Percentiles rank a stretch among this genome's conserved stretches.
Conservation (phyloP, 2,329 filamentous ascomycete genomes). For the Colletotrichum euphorbiae region DNA sequence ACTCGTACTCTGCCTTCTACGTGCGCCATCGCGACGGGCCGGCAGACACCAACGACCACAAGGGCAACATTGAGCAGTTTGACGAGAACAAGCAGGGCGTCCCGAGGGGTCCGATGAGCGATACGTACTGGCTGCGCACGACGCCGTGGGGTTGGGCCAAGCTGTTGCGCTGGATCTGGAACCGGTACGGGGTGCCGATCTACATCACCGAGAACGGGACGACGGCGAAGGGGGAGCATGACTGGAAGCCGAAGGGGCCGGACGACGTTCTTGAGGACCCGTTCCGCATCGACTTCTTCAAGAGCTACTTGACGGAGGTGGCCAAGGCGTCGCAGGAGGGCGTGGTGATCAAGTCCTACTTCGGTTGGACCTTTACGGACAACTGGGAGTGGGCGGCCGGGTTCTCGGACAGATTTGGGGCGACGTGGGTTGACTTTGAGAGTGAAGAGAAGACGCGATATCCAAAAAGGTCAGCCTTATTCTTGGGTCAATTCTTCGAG, state of each 20-base stretch:
- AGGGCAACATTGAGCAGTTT: slow-evolving; percentile 53
- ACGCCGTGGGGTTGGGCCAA: slow-evolving; percentile 53
- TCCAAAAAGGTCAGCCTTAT: slow-evolving; percentile 49
- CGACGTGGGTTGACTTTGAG: slow-evolving; percentile 55
- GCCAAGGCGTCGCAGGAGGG: slow-evolving; percentile 52
- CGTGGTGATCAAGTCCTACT: slow-evolving; percentile 53
- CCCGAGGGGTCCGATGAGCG: slow-evolving; percentile 50
- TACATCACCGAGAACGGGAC: slow-evolving; percentile 58
- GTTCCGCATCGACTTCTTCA: slow-evolving; percentile 53
- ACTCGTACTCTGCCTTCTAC: slow-evolving; percentile 56
- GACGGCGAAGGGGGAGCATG: slow-evolving; percentile 53
- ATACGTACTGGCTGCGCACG: slow-evolving; percentile 54
- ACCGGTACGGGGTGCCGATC: slow-evolving; percentile 53
- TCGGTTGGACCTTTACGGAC: slow-evolving; percentile 56
- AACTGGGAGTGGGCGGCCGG: slow-evolving; percentile 60
- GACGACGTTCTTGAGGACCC: slow-evolving; percentile 52
- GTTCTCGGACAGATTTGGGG: slow-evolving; percentile 53
- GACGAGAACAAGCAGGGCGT: slow-evolving; percentile 51
- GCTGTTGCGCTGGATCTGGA: slow-evolving; percentile 55
- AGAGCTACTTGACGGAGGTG: slow-evolving; percentile 52
- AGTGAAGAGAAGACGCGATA: slow-evolving; percentile 50
- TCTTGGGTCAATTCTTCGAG: slow-evolving; percentile 46
- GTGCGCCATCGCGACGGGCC: slow-evolving; percentile 49
- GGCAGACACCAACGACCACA: slow-evolving; percentile 53
- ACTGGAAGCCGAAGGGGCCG: slow-evolving; percentile 45